phyloP scores from a whole-genome alignment of 352 stramenopile species.

The Phytopythium aichiense region DNA sequence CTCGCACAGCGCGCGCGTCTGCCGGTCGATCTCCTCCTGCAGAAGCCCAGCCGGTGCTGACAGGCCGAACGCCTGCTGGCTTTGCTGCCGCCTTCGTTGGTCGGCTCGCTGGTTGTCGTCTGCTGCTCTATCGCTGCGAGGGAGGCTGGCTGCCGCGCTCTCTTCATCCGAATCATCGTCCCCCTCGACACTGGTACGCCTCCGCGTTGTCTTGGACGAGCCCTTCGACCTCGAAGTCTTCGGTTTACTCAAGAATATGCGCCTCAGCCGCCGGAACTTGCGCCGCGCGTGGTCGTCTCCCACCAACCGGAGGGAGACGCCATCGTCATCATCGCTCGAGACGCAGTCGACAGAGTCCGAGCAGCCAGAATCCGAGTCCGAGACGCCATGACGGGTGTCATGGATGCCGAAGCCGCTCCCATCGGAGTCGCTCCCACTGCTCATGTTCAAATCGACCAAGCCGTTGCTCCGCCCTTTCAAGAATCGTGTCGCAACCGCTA shows the following conservation, averaged over 20 bases:
- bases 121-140: background rate
- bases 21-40: slow-evolving; percentile 39
- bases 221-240: background rate
- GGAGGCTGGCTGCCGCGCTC: background rate
- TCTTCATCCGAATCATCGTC: background rate
- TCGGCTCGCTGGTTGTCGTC: background rate
- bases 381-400: background rate
- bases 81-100: background rate
- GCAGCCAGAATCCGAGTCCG: background rate
- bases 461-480: background rate
- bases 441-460: background rate
- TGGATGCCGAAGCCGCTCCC: too few relatives aligned
- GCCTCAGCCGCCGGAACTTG: slow-evolving; percentile 52
- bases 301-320: slow-evolving; percentile 14
- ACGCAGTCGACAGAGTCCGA: background rate
- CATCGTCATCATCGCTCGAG: slow-evolving; percentile 7
- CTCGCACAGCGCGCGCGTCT: slow-evolving; percentile 38
- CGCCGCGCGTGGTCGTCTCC: slow-evolving; percentile 29
- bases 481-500: background rate
- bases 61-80: background rate
- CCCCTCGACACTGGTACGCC: background rate
- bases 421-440: slow-evolving; percentile 14
- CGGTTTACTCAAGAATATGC: slow-evolving; percentile 65
- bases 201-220: background rate
- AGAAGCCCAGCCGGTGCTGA: slow-evolving; percentile 6